Conservation (phyloP, 2,329 filamentous ascomycete genomes). For the Fusarium sarcochroum region DNA sequence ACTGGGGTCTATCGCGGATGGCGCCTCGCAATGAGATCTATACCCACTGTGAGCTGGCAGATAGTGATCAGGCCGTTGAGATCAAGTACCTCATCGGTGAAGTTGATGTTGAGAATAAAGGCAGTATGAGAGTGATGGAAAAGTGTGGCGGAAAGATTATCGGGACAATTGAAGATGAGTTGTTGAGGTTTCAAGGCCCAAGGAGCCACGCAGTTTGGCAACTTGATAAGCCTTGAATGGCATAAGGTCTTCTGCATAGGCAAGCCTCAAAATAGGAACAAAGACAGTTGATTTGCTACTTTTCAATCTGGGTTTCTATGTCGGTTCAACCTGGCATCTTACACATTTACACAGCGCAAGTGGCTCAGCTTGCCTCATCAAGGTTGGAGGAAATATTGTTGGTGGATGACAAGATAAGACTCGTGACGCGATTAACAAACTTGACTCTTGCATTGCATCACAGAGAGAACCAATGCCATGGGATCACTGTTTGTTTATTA, state of each 20-base stretch:
- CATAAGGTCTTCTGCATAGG: too few relatives aligned
- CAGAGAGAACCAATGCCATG: neutral
- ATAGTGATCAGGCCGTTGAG: neutral
- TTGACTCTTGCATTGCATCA: constrained; percentile 10
- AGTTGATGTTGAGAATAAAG: neutral
- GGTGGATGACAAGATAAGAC: neutral
- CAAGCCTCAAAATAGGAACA: neutral
- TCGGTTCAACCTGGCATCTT: too few relatives aligned
- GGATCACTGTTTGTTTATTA: neutral
- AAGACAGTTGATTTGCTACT: neutral
- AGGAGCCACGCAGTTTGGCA: too few relatives aligned
- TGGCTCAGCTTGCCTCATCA: neutral
- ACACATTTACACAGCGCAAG: too few relatives aligned
- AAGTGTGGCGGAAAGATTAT: neutral
- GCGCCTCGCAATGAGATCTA: neutral
- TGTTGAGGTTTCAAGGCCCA: neutral
- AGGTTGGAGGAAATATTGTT: neutral
- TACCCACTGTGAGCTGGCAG: too few relatives aligned
- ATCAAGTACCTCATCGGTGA: neutral
- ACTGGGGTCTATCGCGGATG: neutral
- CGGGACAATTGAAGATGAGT: neutral
- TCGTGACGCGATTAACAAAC: constrained; percentile 1
- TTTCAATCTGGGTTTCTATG: neutral
- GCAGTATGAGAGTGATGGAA: neutral
- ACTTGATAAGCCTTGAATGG: neutral